These are phyloP conservation scores for Torrubiellomyces zombiae DNA, from an alignment of 2,329 filamentous ascomycete species.

Conservation along the genomic window DNA sequence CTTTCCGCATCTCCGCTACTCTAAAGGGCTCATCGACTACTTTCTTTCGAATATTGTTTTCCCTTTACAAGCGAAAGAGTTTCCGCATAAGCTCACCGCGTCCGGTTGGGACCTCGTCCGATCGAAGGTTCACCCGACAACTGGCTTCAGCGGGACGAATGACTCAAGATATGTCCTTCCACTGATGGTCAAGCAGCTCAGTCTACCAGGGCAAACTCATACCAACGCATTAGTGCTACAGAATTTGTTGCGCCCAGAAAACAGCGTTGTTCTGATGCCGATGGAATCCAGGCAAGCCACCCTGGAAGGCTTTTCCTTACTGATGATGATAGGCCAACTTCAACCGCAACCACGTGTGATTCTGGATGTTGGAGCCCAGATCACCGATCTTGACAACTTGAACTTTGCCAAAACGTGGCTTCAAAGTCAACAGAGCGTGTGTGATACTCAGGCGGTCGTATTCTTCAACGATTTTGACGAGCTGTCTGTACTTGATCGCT, in stretches of 20 bases:
- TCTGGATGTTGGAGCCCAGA: constrained; percentile 53
- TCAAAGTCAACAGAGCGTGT: background rate
- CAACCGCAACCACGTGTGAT: constrained; percentile 35
- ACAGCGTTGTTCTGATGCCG: constrained; percentile 15
- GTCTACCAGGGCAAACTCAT: constrained; percentile 33
- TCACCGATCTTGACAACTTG: constrained; percentile 44
- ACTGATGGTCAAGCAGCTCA: constrained; percentile 32
- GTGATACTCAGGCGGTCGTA: constrained; percentile 19
- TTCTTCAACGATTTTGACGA: constrained; percentile 41
- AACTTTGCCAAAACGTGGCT: constrained; percentile 39
- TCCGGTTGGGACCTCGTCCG: constrained; percentile 49
- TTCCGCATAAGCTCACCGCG: constrained; percentile 39
- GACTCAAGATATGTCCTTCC: constrained; percentile 40
- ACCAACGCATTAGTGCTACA: constrained; percentile 50
- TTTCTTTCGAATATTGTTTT: constrained; percentile 42
- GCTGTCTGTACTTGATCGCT: constrained; percentile 32
- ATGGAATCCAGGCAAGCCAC: background rate
- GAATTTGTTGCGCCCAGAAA: constrained; percentile 36
- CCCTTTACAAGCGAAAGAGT: constrained; percentile 43
- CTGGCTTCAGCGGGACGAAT: constrained; percentile 52
- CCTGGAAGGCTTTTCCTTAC: constrained; percentile 22
- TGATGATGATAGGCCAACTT: constrained; percentile 23
- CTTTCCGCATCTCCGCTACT: constrained; percentile 32
- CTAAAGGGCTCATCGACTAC: constrained; percentile 40
- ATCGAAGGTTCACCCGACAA: constrained; percentile 26